These are phyloP conservation scores for Miscanthus lutarioriparius DNA, from an alignment of 176 grass and related monocot species.

Conservation along the genomic window DNA sequence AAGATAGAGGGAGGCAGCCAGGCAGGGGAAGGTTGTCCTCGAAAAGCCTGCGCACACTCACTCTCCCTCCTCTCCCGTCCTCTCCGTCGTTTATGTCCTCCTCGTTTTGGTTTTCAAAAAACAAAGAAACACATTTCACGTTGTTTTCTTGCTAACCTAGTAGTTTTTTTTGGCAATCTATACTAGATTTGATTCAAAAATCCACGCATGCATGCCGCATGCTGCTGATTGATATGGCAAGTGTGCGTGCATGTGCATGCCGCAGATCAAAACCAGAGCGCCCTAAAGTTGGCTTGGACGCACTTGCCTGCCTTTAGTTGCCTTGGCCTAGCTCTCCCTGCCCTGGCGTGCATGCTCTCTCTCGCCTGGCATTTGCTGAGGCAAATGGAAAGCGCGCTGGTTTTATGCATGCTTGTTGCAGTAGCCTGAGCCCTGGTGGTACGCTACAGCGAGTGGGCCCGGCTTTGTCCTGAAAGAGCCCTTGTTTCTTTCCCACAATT, in stretches of 20 bases:
- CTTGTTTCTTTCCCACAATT: slow-evolving; percentile 35
- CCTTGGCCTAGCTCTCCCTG: slow-evolving; percentile 12
- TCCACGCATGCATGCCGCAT: background rate
- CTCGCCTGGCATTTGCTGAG: slow-evolving; percentile 28
- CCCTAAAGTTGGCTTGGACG: slow-evolving; percentile 33
- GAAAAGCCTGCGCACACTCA: slow-evolving; percentile 46
- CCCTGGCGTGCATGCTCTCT: slow-evolving; percentile 1
- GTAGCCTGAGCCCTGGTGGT: background rate
- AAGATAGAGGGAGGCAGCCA: background rate
- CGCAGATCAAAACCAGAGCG: background rate
- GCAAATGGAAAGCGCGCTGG: slow-evolving; percentile 17
- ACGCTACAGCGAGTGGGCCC: slow-evolving; percentile 17
- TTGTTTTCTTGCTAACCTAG: too few relatives aligned
- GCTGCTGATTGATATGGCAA: slow-evolving; percentile 17
- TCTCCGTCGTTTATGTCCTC: too few relatives aligned
- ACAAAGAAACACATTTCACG: too few relatives aligned
- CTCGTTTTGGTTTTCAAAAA: too few relatives aligned
- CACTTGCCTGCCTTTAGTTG: slow-evolving; percentile 21
- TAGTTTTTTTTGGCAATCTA: too few relatives aligned
- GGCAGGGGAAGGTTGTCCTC: slow-evolving; percentile 20
- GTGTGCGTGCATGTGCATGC: slow-evolving; percentile 13
- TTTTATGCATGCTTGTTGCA: background rate
- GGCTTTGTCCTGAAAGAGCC: background rate
- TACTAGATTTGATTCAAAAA: background rate
- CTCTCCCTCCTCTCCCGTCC: background rate